Evolutionary conservation across 371 early-diverging fungal species (phyloP), one percentile per base, ranked within the genome.

Genomic region (Haplosporangium sp.): DNA sequence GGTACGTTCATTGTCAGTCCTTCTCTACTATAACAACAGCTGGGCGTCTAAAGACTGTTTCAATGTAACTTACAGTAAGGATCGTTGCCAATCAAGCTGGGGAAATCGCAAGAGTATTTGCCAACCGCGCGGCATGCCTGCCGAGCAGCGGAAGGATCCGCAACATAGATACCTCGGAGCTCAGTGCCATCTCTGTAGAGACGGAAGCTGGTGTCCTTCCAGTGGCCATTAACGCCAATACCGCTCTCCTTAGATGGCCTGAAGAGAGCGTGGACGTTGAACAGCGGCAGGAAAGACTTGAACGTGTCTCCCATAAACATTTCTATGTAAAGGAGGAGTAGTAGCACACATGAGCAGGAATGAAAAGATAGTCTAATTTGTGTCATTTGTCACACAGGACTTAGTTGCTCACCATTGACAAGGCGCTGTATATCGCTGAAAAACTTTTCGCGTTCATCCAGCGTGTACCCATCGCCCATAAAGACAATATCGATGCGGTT

Each of bases 381-480:
- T 41, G 5, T 38, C 13, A 1, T 62, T 20, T 36, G 18, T 40
- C 42, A 18, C 1, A 40, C 1, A 43, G 12, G 29, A 20, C 42
- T 11, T 16, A 36, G 14, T 16, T 40, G 64, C 21, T 56, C 61
- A 67, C 79, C 79, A 46, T 83, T 67, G 45, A 77, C 72, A 29
- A 89, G 85, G 5, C 89, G 81, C n/a, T 71, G 51, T 50, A 89
- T 87, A 68, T 89, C 89, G 11, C 20, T 48, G 55, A 87, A 80
- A 68, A 87, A 89, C 55, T 77, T 75, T 29, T 81, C 80, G 37
- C 82, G 69, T 60, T 89, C 86, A 1, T 54, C 67, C 6, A 62
- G 57, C 5, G 86, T 86, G 70, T 89, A 89, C 16, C 89, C 89
- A 77, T 89, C 89, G n/a, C 89, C 87, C 88, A 89, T 87, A 40